These are phyloP conservation scores for Marchantia paleacea DNA, from an alignment of 225 moss, liverwort and hornwort species.

Conservation along the genomic window DNA sequence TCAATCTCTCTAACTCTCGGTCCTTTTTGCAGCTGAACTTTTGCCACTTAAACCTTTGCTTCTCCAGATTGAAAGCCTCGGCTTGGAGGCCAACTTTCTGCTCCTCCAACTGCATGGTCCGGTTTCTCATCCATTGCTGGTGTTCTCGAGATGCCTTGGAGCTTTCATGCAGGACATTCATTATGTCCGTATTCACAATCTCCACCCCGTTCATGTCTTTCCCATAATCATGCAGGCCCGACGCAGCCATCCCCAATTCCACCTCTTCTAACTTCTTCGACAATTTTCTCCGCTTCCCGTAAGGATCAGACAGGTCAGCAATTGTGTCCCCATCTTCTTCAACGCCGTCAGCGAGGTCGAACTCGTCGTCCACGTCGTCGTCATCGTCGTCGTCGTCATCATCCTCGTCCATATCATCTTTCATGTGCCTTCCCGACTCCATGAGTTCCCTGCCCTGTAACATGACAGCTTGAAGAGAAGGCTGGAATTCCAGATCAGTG, in stretches of 20 bases:
- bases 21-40: constrained; percentile 54
- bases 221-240: constrained; percentile 33
- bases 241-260: constrained; percentile 43
- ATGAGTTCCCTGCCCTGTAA: constrained; percentile 34
- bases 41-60: constrained; percentile 55
- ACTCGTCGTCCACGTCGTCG: constrained; percentile 42
- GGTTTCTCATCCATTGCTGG: constrained; percentile 43
- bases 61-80: constrained; percentile 53
- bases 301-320: constrained; percentile 34
- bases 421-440: constrained; percentile 35
- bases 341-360: constrained; percentile 31
- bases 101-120: constrained; percentile 47
- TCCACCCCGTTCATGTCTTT: constrained; percentile 42
- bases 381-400: constrained; percentile 47
- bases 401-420: constrained; percentile 48
- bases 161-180: constrained; percentile 39
- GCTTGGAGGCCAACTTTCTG: constrained; percentile 52
- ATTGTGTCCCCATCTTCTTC: constrained; percentile 36
- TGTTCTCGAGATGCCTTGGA: constrained; percentile 39
- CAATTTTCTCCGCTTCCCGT: constrained; percentile 37
- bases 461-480: constrained; percentile 37
- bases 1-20: constrained; percentile 51
- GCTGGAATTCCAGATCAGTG: constrained; percentile 45
- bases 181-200: constrained; percentile 32
- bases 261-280: constrained; percentile 44